Conservation (phyloP, 768 basidiomycete species). For the Pholiota molesta region DNA sequence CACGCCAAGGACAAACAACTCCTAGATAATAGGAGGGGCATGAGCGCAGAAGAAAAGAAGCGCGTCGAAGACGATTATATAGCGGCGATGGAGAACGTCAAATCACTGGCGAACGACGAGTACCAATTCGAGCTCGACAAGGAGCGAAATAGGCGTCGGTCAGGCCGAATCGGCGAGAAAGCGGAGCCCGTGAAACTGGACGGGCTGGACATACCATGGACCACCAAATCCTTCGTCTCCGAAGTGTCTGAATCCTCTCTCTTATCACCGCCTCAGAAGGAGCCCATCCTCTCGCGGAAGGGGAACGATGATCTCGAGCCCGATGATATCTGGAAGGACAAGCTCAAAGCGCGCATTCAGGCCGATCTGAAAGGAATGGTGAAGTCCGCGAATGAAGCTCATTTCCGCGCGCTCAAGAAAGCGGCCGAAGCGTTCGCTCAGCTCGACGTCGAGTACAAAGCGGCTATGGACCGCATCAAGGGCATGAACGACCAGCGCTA, state of each 20-base stretch:
- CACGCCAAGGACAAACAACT: constrained; percentile 68
- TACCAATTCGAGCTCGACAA: constrained; percentile 46
- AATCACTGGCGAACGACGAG: constrained; percentile 46
- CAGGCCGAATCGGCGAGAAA: neutral
- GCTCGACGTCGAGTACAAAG: constrained; percentile 5
- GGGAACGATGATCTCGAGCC: constrained; percentile 4
- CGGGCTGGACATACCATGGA: neutral
- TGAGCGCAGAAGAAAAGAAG: constrained; percentile 35
- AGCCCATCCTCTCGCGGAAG: neutral
- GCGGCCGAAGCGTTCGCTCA: constrained; percentile 6
- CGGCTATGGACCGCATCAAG: neutral
- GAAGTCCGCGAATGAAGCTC: neutral
- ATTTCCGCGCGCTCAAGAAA: constrained; percentile 1
- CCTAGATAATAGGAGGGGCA: constrained; percentile 46
- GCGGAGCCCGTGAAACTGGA: neutral
- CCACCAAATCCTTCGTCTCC: neutral
- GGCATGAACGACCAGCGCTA: neutral
- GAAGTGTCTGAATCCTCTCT: neutral
- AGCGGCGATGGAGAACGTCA: constrained; percentile 46
- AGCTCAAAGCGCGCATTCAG: constrained; percentile 1
- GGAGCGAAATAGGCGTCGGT: constrained; percentile 50
- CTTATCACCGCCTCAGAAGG: neutral
- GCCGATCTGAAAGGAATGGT: neutral
- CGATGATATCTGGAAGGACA: constrained; percentile 6
- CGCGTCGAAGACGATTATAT: constrained; percentile 41